These are phyloP conservation scores for Pyrenochaeta sp. DNA, from an alignment of 2,329 filamentous ascomycete genomes.

Conservation along the genomic window DNA sequence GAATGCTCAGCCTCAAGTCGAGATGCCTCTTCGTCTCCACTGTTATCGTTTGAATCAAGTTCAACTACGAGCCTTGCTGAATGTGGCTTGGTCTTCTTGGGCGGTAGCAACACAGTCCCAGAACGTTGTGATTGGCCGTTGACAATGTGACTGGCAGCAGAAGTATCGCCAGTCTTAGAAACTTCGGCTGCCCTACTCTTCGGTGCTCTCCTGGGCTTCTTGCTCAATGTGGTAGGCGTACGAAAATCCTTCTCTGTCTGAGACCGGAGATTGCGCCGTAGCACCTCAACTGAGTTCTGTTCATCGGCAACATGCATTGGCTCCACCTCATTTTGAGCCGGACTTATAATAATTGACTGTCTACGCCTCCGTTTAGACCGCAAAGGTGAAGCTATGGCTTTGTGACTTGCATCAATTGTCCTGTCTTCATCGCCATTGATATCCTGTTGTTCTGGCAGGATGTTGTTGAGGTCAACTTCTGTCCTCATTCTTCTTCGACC, in stretches of 20 bases:
- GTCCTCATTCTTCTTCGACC: constrained; percentile 6
- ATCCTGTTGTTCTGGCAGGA: background rate
- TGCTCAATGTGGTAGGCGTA: background rate
- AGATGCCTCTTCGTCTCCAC: too few species aligned
- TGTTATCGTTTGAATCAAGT: too few species aligned
- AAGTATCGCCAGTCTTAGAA: too few species aligned
- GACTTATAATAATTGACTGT: background rate
- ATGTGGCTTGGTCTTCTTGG: too few species aligned
- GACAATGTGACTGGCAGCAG: too few species aligned
- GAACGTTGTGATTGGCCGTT: too few species aligned
- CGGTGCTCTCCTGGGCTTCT: too few species aligned
- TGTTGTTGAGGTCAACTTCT: background rate
- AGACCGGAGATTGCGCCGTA: background rate
- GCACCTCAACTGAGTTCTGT: constrained; percentile 3
- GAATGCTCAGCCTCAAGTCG: too few species aligned
- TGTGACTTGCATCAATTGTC: background rate
- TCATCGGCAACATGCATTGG: background rate
- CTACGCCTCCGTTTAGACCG: background rate
- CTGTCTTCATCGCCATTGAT: background rate
- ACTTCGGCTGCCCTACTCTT: too few species aligned
- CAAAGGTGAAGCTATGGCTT: background rate
- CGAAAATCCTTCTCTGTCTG: background rate
- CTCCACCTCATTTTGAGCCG: background rate
- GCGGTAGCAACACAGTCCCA: too few species aligned
- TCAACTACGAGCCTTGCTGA: too few species aligned